These are phyloP conservation scores for Salix udensis DNA, from an alignment of 345 rosid genomes.

Conservation along the genomic window DNA sequence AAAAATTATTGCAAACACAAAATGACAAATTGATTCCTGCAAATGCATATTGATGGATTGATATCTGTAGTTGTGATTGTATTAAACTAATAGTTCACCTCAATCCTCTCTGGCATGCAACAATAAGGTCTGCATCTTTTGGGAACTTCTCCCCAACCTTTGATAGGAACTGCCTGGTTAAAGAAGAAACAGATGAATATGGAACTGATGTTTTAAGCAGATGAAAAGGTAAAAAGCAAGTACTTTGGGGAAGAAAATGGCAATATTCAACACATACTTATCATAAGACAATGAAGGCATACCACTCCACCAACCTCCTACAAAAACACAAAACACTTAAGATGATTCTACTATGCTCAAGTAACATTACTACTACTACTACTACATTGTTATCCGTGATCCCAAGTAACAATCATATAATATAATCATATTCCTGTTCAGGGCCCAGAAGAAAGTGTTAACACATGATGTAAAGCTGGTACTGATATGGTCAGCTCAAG, in stretches of 20 bases:
- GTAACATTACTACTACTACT: neutral
- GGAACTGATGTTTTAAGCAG: constrained; percentile 2
- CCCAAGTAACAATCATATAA: neutral
- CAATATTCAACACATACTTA: constrained; percentile 39
- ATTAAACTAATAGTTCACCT: constrained; percentile 44
- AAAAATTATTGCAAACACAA: neutral
- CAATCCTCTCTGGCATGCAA: constrained; percentile 92
- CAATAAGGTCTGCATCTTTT: constrained; percentile 72
- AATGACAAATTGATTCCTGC: neutral
- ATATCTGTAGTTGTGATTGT: neutral
- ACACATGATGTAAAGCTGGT: neutral
- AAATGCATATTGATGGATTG: neutral
- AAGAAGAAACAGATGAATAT: constrained; percentile 17
- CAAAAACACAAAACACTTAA: constrained; percentile 20
- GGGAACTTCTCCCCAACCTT: constrained; percentile 75
- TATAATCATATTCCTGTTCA: neutral
- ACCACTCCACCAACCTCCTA: constrained; percentile 99
- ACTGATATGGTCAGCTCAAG: neutral
- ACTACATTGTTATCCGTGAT: neutral
- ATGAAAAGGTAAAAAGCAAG: neutral
- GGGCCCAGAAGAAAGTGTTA: constrained; percentile 1
- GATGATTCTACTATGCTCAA: neutral
- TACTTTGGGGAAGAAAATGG: neutral
- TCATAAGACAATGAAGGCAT: constrained; percentile 59
- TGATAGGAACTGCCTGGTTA: constrained; percentile 56